Percentiles rank a stretch among this genome's conserved stretches.
Conservation (phyloP, 73 alveolate species). For the Paramecium sexaurelia region DNA sequence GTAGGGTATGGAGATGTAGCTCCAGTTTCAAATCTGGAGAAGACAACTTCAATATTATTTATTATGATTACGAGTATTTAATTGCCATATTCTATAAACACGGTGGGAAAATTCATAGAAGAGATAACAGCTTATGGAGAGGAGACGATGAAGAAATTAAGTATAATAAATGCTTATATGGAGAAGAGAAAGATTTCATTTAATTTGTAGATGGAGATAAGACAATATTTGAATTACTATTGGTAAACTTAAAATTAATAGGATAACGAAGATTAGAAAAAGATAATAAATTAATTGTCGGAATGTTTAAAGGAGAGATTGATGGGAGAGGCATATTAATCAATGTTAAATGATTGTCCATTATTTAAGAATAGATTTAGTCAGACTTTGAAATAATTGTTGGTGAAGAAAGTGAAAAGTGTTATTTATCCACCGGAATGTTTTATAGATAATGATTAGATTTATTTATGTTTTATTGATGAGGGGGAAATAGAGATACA, state of each 20-base stretch:
- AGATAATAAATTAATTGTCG: slow-evolving; percentile 27
- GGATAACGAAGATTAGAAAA: neutral
- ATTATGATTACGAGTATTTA: slow-evolving; percentile 82
- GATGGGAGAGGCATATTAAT: slow-evolving; percentile 9
- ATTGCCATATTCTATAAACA: slow-evolving; percentile 82
- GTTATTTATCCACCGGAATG: neutral
- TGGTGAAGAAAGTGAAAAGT: neutral
- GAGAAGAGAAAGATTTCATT: slow-evolving; percentile 65
- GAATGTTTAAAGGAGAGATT: slow-evolving; percentile 21
- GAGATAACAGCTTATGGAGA: slow-evolving; percentile 67
- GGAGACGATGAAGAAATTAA: slow-evolving; percentile 70
- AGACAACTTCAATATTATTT: slow-evolving; percentile 63
- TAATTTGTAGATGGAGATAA: slow-evolving; percentile 62
- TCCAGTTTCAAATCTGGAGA: slow-evolving; percentile 68
- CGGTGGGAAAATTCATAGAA: slow-evolving; percentile 68
- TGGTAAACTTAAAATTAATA: slow-evolving; percentile 52
- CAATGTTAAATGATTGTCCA: slow-evolving; percentile 22
- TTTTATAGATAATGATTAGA: neutral
- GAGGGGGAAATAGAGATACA: slow-evolving; percentile 34
- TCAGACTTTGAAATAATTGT: neutral
- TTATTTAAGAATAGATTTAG: slow-evolving; percentile 51
- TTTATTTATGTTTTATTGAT: slow-evolving; percentile 48
- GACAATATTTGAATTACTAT: slow-evolving; percentile 74
- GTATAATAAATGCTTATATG: slow-evolving; percentile 67
- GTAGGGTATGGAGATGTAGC: slow-evolving; percentile 81